A percentile compares a stretch with the other conserved stretches of the same genome.
phyloP scores from a whole-genome alignment of 192 early-diverging fungal species.

The Cladochytrium replicatum region DNA sequence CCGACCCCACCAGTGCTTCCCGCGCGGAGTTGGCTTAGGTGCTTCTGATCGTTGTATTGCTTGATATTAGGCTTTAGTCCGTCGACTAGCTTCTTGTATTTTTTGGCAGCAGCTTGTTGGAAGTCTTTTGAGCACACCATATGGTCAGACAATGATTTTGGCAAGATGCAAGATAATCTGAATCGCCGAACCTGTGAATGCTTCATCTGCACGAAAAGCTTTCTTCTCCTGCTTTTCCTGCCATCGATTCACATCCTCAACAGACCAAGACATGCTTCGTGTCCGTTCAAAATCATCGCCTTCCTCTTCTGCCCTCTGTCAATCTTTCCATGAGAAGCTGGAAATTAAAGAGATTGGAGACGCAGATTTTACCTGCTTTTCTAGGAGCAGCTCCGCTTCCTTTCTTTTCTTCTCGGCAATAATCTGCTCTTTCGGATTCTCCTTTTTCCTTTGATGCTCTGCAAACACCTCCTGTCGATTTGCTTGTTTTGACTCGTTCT shows the following conservation, averaged over 20 bases:
- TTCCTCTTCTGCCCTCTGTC: slow-evolving; percentile 40
- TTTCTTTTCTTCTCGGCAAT: slow-evolving; percentile 52
- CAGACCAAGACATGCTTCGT: slow-evolving; percentile 75
- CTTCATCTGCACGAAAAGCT: slow-evolving; percentile 51
- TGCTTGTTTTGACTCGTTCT: slow-evolving; percentile 11
- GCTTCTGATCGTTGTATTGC: slow-evolving; percentile 63
- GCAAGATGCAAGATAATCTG: neutral
- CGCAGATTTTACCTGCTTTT: slow-evolving; percentile 27
- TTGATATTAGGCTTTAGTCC: slow-evolving; percentile 78
- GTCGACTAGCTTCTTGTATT: slow-evolving; percentile 69
- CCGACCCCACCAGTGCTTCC: slow-evolving; percentile 1
- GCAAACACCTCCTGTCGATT: slow-evolving; percentile 67
- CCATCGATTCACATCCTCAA: slow-evolving; percentile 77
- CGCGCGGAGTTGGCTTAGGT: too few species aligned
- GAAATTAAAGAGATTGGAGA: too few species aligned
- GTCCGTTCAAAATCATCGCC: slow-evolving; percentile 79
- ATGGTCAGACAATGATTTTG: slow-evolving; percentile 6
- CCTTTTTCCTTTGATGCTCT: slow-evolving; percentile 63
- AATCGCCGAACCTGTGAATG: slow-evolving; percentile 56
- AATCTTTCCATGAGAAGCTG: too few species aligned
- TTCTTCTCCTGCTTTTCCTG: slow-evolving; percentile 70
- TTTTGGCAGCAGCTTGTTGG: slow-evolving; percentile 81
- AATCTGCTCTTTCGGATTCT: slow-evolving; percentile 52
- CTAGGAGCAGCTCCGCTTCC: slow-evolving; percentile 61
- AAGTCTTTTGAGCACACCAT: slow-evolving; percentile 49